phyloP scores from a whole-genome alignment of 148 eudicot genomes.

The Polygonum aviculare region DNA sequence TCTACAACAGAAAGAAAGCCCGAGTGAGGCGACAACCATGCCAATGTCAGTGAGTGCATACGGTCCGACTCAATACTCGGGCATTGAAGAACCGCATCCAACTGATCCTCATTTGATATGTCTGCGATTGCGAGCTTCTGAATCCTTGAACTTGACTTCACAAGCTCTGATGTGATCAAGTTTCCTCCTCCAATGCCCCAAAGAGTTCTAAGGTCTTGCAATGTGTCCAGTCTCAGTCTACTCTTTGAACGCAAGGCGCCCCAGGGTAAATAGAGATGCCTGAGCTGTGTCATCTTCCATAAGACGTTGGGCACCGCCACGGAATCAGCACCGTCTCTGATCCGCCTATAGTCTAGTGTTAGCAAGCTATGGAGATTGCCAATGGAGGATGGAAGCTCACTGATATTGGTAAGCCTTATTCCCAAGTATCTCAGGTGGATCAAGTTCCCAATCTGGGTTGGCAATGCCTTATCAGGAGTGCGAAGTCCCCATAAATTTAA shows the following conservation, averaged over 20 bases:
- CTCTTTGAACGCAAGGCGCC: neutral
- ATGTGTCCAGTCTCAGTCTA: neutral
- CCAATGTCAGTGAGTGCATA: neutral
- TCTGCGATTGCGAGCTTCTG: neutral
- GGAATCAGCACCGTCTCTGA: neutral
- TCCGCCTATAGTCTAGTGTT: neutral
- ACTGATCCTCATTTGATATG: neutral
- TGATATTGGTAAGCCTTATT: neutral
- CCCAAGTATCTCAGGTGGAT: slow-evolving; percentile 5
- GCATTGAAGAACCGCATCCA: neutral
- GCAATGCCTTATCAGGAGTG: neutral
- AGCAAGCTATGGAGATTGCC: neutral
- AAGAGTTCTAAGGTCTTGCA: neutral
- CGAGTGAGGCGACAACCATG: neutral
- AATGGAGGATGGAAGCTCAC: neutral
- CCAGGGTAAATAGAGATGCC: slow-evolving; percentile 1
- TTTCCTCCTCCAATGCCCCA: slow-evolving; percentile 4
- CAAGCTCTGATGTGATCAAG: neutral
- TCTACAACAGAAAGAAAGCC: neutral
- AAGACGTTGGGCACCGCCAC: neutral
- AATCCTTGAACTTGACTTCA: neutral
- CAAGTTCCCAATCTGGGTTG: neutral
- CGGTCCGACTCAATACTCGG: neutral
- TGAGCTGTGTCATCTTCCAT: neutral
- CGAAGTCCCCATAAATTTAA: neutral